phyloP scores from a whole-genome alignment of 2,329 filamentous ascomycete genomes.

The Talaromyces albobiverticillius region DNA sequence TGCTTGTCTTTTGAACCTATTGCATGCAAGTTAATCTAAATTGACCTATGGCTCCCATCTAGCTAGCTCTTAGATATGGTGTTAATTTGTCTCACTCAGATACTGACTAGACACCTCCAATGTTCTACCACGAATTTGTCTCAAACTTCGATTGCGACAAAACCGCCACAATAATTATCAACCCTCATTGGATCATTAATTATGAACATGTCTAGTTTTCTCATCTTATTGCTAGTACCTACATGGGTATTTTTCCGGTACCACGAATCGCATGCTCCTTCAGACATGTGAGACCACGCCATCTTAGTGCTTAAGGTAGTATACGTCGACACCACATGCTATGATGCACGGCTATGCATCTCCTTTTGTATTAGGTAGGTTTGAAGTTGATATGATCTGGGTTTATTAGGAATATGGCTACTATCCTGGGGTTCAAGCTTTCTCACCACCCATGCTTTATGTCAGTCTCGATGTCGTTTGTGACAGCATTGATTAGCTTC shows the following conservation, averaged over 20 bases:
- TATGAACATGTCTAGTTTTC: not conserved
- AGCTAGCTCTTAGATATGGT: no score
- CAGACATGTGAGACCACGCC: not conserved
- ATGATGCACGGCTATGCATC: not conserved
- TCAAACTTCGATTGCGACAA: not conserved
- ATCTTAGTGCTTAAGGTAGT: not conserved
- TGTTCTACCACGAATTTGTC: no score
- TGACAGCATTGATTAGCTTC: conserved; percentile 1
- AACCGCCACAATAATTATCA: not conserved
- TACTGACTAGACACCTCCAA: no score
- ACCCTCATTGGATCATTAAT: not conserved
- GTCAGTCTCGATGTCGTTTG: not conserved
- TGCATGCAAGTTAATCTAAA: no score
- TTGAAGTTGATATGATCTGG: not conserved
- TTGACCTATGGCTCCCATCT: no score
- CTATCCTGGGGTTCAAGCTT: no score
- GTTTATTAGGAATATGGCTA: not conserved
- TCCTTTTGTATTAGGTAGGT: not conserved
- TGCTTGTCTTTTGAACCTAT: no score
- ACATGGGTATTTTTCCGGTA: not conserved
- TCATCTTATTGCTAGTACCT: not conserved
- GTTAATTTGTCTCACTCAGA: no score
- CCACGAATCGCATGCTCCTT: not conserved
- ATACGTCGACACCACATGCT: not conserved
- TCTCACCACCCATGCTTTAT: not conserved